Evolutionary conservation across 2,329 filamentous ascomycete species (phyloP).

Genomic region (Scytalidium lignicola): DNA sequence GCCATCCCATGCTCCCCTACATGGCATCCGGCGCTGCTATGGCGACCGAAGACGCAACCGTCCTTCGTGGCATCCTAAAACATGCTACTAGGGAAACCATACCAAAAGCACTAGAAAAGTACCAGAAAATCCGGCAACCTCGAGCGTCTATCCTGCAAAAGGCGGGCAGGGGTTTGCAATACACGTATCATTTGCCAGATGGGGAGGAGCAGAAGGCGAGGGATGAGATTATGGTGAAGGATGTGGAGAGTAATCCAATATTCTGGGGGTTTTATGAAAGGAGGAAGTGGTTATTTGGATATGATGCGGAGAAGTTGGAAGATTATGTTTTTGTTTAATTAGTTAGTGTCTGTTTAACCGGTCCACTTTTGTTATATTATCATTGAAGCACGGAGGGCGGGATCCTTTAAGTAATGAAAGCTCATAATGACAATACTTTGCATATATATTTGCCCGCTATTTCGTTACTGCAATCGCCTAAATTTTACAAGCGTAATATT

Average conservation of each 20-base stretch:
- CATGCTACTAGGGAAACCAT: slow-evolving; percentile 33
- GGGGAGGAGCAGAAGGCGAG: background rate
- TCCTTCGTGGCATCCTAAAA: slow-evolving; percentile 41
- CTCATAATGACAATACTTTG: too few relatives aligned
- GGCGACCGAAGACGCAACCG: slow-evolving; percentile 31
- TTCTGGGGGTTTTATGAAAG: background rate
- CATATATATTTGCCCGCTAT: too few relatives aligned
- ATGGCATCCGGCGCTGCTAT: slow-evolving; percentile 40
- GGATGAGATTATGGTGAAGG: background rate
- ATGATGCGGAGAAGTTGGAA: slow-evolving; percentile 12
- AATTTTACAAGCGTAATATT: too few relatives aligned
- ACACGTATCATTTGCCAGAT: background rate
- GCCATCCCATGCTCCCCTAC: slow-evolving; percentile 58
- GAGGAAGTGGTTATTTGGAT: background rate
- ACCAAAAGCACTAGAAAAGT: slow-evolving; percentile 28
- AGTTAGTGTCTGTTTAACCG: too few relatives aligned
- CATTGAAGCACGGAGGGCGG: too few relatives aligned
- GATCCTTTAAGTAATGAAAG: too few relatives aligned
- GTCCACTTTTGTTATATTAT: too few relatives aligned
- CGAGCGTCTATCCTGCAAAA: slow-evolving; percentile 35
- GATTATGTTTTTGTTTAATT: too few relatives aligned
- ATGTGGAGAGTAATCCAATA: background rate
- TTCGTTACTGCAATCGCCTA: too few relatives aligned
- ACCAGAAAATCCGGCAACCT: slow-evolving; percentile 30
- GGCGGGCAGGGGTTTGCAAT: slow-evolving; percentile 24